phyloP scores from a whole-genome alignment of 495 filamentous ascomycete genomes.

The Trichocladium uniseriatum region DNA sequence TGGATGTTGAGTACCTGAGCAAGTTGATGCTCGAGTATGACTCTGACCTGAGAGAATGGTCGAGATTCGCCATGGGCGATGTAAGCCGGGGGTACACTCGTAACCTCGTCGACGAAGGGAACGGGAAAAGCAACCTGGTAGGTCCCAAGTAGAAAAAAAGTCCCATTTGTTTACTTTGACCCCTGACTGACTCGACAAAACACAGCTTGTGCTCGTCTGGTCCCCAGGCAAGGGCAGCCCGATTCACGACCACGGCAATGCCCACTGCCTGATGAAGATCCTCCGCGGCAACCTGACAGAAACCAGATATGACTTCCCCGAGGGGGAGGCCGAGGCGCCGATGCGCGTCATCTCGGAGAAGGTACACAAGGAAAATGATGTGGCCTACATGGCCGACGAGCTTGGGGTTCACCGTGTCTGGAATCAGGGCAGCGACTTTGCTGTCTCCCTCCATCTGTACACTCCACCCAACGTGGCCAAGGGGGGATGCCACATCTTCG shows the following conservation, averaged over 20 bases:
- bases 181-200: conserved; percentile 9
- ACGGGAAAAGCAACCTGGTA: conserved; percentile 85
- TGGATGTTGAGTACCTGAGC: conserved; percentile 60
- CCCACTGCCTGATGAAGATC: conserved; percentile 65
- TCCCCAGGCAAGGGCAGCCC: conserved; percentile 73
- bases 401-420: conserved; percentile 76
- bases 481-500: conserved; percentile 64
- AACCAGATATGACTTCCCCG: conserved; percentile 69
- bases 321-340: conserved; percentile 41
- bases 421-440: conserved; percentile 64
- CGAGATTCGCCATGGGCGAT: conserved; percentile 58
- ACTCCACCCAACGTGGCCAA: conserved; percentile 80
- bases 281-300: conserved; percentile 70
- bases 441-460: conserved; percentile 83
- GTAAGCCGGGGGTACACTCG: conserved; percentile 62
- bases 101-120: conserved; percentile 83
- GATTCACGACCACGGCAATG: conserved; percentile 82
- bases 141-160: conserved; percentile 17
- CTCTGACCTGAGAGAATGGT: conserved; percentile 61
- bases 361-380: conserved; percentile 42
- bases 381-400: conserved; percentile 33
- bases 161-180: conserved; percentile 4
- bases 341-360: conserved; percentile 45
- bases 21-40: conserved; percentile 61
- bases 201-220: conserved; percentile 84